Percentiles rank a stretch among this genome's conserved stretches.
Evolutionary conservation across 78 protist genomes (phyloP).

Genomic region (Dictyostelium firmibasis): DNA sequence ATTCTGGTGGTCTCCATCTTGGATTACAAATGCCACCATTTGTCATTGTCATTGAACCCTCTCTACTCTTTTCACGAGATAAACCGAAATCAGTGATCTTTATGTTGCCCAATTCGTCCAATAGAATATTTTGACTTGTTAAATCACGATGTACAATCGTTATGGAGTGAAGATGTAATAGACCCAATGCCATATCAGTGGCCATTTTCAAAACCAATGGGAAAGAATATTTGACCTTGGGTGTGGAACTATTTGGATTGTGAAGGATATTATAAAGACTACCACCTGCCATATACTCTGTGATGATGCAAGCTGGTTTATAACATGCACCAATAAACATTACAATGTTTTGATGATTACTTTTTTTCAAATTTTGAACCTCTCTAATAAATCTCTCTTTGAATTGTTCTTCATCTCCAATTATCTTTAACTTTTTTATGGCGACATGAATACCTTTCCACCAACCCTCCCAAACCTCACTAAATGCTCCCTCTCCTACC

Average conservation of each 20-base stretch:
- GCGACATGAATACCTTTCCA: conserved; percentile 71
- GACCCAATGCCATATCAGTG: conserved; percentile 57
- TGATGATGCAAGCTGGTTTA: conserved; percentile 69
- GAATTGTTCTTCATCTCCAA: conserved; percentile 72
- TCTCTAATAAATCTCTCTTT: conserved; percentile 59
- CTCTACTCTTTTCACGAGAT: conserved; percentile 43
- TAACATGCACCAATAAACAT: conserved; percentile 80
- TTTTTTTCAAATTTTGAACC: conserved; percentile 47
- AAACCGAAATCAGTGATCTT: conserved; percentile 62
- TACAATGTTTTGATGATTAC: conserved; percentile 62
- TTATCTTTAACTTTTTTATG: conserved; percentile 54
- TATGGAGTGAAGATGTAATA: conserved; percentile 35
- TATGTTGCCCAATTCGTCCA: conserved; percentile 65
- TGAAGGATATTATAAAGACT: conserved; percentile 55
- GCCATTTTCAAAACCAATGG: conserved; percentile 73
- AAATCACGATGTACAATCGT: conserved; percentile 67
- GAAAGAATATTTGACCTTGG: conserved; percentile 12
- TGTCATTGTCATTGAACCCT: conserved; percentile 70
- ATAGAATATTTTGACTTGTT: conserved; percentile 55
- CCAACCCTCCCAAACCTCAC: conserved; percentile 82
- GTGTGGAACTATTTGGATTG: conserved; percentile 14
- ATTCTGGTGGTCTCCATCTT: conserved; percentile 76
- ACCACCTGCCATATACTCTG: conserved; percentile 63
- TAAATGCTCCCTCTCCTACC: conserved; percentile 73
- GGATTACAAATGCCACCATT: conserved; percentile 77